Evolutionary conservation across 2,329 filamentous ascomycete genomes (phyloP).

Genomic region (Claviceps arundinis): DNA sequence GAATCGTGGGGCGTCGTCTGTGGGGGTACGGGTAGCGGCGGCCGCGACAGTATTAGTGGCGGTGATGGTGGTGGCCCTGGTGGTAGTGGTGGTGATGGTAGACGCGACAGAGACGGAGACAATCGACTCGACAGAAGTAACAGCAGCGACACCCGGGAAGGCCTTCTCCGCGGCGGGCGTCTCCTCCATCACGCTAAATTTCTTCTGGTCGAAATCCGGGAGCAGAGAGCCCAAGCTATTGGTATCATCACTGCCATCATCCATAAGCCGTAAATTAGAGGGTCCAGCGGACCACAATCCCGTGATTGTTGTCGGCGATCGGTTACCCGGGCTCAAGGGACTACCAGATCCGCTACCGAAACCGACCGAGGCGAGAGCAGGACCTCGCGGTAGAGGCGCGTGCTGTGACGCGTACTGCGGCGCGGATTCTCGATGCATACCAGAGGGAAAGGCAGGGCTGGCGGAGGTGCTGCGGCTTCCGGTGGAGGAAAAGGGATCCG

Average conservation of each 20-base stretch:
- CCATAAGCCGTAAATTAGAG: slow-evolving; percentile 29
- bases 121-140: background rate
- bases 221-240: slow-evolving; percentile 38
- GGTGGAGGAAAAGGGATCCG: slow-evolving; percentile 26
- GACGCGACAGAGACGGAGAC: background rate
- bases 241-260: slow-evolving; percentile 31
- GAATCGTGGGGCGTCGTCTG: slow-evolving; percentile 7
- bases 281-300: slow-evolving; percentile 23
- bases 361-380: slow-evolving; percentile 6
- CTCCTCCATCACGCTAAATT: slow-evolving; percentile 10
- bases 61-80: background rate
- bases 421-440: slow-evolving; percentile 17
- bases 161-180: slow-evolving; percentile 1
- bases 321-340: slow-evolving; percentile 10
- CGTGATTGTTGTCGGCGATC: slow-evolving; percentile 10
- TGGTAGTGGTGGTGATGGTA: background rate
- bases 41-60: background rate
- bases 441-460: slow-evolving; percentile 20
- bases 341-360: slow-evolving; percentile 6
- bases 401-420: slow-evolving; percentile 16
- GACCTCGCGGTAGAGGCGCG: slow-evolving; percentile 9
- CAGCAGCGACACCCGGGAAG: background rate
- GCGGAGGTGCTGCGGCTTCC: slow-evolving; percentile 33
- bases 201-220: slow-evolving; percentile 36
- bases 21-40: background rate